Base-by-base conservation (phyloP, 2,329 filamentous ascomycete genomes). In the Fusarium xylarioides region DNA sequence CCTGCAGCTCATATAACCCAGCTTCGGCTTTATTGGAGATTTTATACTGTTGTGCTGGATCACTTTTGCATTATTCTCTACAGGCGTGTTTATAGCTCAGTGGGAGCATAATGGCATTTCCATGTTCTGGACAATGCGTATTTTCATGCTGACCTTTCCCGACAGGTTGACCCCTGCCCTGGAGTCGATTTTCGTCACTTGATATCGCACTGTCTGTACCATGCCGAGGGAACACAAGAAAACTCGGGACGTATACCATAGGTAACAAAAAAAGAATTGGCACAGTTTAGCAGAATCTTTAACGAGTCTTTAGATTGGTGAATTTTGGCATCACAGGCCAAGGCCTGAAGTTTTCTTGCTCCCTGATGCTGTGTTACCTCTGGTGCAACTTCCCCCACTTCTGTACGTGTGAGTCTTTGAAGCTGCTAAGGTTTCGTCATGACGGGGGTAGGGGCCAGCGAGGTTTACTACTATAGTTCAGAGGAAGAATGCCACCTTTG, bases 191-290 rank as follows among this genome's bases (percentile, higher is more conserved):
- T 38, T 49, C 30, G 40, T 68, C 54, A 43, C 35, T 23, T 14
- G 47, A 15, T 7, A 43, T 63, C 60, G 64, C 75, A 76, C 74
- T 74, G 72, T 76, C 60, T 60, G 55, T 38, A 54, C 63, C 66
- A 63, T 46, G 49, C n/a, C n/a, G 18, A 35, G n/a, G n/a, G 49
- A 35, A 35, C n/a, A 52, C n/a, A 35, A 52, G 47, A 52, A 26
- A 52, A 52, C 30, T 52, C 30, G n/a, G 30, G n/a, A 21, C 32
- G 8, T 21, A 26, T 23, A 26, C 49, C n/a, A 34, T 19, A 19
- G n/a, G 16, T 26, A 19, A 35, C n/a, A 26, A 35, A n/a, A n/a
- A 35, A 32, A 12, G 12, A 26, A 26, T 35, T 26, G 18, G 49
- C 4, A 16, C n/a, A 35, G 4, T 35, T 15, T 21, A 35, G n/a